A percentile compares a stretch with the other conserved stretches of the same genome.
Evolutionary conservation across 2,329 filamentous ascomycete species (phyloP).

Genomic region (Colletotrichum tabaci): DNA sequence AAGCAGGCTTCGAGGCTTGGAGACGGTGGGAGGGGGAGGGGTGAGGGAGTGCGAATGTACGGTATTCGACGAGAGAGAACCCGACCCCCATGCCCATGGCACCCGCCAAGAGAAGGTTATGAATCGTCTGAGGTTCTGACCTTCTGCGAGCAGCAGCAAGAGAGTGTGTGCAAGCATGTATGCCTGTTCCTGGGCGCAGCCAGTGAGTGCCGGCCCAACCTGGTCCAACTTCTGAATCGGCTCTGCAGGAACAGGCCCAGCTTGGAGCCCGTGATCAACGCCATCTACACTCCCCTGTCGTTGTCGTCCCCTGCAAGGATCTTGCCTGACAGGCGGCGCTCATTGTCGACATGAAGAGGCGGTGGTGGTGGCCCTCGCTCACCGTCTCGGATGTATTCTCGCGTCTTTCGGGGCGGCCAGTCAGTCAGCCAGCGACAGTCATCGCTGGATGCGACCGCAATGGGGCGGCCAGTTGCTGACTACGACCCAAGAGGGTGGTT

Average conservation of each 20-base stretch:
- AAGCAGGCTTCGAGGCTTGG: not conserved
- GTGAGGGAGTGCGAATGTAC: not conserved
- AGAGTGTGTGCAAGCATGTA: constrained; percentile 1
- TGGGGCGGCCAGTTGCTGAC: not conserved
- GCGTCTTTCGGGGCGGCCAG: constrained; percentile 2
- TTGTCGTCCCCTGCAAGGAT: constrained; percentile 11
- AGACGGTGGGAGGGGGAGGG: not conserved
- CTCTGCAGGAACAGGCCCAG: constrained; percentile 26
- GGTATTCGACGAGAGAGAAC: not conserved
- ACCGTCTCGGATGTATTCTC: constrained; percentile 2
- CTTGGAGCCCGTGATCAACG: constrained; percentile 7
- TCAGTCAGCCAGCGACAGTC: not conserved
- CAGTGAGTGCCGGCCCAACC: constrained; percentile 18
- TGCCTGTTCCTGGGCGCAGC: constrained; percentile 10
- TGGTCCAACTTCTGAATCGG: constrained; percentile 18
- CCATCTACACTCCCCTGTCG: not conserved
- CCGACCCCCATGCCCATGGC: not conserved
- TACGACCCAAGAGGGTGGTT: not conserved
- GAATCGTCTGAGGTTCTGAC: constrained; percentile 38
- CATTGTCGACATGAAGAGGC: constrained; percentile 8
- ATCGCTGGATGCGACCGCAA: not conserved
- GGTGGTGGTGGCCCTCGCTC: not conserved
- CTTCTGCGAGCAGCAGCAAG: too few species aligned
- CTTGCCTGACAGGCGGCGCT: constrained; percentile 16
- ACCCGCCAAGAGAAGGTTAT: not conserved